These are phyloP conservation scores for Tuber microsphaerosporum DNA, from an alignment of 495 filamentous ascomycete genomes.

Conservation along the genomic window DNA sequence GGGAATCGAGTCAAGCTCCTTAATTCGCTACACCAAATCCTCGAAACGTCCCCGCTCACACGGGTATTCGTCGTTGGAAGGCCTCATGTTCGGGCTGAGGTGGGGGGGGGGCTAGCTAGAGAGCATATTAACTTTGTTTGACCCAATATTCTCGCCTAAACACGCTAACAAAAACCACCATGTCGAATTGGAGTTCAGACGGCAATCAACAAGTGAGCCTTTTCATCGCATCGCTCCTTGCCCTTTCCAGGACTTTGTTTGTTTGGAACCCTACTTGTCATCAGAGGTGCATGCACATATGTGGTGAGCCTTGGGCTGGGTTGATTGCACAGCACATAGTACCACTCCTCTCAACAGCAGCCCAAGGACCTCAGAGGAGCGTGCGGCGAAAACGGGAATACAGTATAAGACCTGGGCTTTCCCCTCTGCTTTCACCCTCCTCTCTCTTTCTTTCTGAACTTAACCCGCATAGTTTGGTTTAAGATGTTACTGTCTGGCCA, in stretches of 20 bases:
- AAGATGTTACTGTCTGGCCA: neutral
- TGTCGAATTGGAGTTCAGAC: constrained; percentile 46
- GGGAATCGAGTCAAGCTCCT: too few relatives aligned
- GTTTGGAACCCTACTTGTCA: neutral
- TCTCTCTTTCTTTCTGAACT: neutral
- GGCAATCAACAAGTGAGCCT: too few relatives aligned
- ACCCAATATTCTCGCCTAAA: constrained; percentile 49
- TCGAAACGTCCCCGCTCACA: too few relatives aligned
- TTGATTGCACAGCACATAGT: neutral
- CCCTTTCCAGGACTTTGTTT: neutral
- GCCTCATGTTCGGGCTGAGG: too few relatives aligned
- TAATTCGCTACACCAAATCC: too few relatives aligned
- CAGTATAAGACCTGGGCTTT: neutral
- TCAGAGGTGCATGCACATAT: neutral
- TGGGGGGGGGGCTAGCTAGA: constrained; percentile 52
- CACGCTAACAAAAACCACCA: constrained; percentile 20
- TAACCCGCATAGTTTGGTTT: neutral
- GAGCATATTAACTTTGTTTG: constrained; percentile 57
- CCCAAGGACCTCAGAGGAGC: neutral
- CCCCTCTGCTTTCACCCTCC: neutral
- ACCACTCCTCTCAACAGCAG: neutral
- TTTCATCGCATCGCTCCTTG: neutral
- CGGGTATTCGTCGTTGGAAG: too few relatives aligned
- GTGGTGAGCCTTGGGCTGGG: neutral
- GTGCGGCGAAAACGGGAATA: neutral